phyloP scores from a whole-genome alignment of 306 rosid genomes.

The Psophocarpus tetragonolobus region DNA sequence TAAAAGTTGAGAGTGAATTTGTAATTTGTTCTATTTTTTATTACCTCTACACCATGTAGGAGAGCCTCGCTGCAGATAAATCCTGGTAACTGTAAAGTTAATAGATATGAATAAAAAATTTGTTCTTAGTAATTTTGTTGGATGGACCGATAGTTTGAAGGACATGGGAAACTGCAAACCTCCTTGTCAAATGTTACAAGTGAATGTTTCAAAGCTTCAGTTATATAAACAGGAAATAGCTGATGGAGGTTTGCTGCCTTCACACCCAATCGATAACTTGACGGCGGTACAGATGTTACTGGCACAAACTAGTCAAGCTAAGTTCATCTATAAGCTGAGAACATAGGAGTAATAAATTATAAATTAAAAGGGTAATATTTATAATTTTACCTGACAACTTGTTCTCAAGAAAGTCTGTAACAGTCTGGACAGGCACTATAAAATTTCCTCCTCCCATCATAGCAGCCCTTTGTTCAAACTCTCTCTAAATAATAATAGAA shows the following conservation, averaged over 20 bases:
- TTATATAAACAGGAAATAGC: constrained; percentile 66
- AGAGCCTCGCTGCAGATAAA: constrained; percentile 83
- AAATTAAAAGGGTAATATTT: constrained; percentile 5
- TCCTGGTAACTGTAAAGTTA: constrained; percentile 78
- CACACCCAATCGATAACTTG: constrained; percentile 98
- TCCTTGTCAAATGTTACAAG: constrained; percentile 71
- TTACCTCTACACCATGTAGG: constrained; percentile 99
- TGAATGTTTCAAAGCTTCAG: constrained; percentile 79
- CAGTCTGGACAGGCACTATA: constrained; percentile 90
- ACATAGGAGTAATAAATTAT: constrained; percentile 22
- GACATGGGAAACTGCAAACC: constrained; percentile 48
- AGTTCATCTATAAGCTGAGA: constrained; percentile 30
- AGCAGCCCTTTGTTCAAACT: constrained; percentile 83
- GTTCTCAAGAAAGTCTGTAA: constrained; percentile 74
- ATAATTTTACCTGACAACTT: constrained; percentile 64
- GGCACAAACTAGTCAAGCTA: constrained; percentile 33
- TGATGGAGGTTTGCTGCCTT: constrained; percentile 81
- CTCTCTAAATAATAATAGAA: constrained; percentile 55
- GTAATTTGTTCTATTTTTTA: too few species aligned
- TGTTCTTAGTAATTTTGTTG: neutral
- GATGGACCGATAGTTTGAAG: constrained; percentile 13
- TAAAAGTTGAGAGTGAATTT: too few species aligned
- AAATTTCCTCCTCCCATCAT: constrained; percentile 90
- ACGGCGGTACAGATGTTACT: constrained; percentile 74
- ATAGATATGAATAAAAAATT: constrained; percentile 26